phyloP scores from a whole-genome alignment of 331 rosid species.

The Stylosanthes scabra region DNA sequence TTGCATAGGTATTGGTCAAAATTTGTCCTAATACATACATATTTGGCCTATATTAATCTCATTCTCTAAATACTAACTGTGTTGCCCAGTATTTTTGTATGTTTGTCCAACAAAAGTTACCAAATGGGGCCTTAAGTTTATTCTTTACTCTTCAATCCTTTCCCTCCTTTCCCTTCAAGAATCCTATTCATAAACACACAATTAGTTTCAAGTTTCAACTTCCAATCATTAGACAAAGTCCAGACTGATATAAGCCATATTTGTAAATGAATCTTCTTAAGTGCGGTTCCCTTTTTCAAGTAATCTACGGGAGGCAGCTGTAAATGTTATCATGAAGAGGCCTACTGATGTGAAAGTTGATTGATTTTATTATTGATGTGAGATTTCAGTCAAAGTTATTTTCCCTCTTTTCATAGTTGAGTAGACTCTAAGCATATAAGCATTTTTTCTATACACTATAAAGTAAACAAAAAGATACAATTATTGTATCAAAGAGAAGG shows the following conservation, averaged over 20 bases:
- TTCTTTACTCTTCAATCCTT: no score
- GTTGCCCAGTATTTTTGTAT: no score
- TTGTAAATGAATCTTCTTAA: constrained; percentile 7
- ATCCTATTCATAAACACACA: no score
- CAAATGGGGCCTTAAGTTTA: no score
- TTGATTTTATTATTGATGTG: background rate
- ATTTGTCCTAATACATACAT: no score
- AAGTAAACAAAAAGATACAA: constrained; percentile 19
- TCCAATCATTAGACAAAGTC: constrained; percentile 6
- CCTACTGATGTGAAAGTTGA: background rate
- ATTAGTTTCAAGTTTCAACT: background rate
- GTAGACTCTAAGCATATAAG: constrained; percentile 2
- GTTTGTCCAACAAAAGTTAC: no score
- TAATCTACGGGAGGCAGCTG: constrained; percentile 7
- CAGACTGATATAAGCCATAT: background rate
- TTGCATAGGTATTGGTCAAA: background rate
- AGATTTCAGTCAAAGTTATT: constrained; percentile 18
- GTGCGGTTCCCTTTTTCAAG: constrained; percentile 1
- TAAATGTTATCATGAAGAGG: constrained; percentile 12
- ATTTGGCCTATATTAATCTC: no score
- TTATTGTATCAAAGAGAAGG: constrained; percentile 27
- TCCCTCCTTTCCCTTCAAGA: no score
- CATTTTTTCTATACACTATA: background rate
- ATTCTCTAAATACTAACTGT: no score
- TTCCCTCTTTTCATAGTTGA: constrained; percentile 16